Base-by-base conservation (phyloP, 495 filamentous ascomycete genomes). In the Chaetomium fimeti region DNA sequence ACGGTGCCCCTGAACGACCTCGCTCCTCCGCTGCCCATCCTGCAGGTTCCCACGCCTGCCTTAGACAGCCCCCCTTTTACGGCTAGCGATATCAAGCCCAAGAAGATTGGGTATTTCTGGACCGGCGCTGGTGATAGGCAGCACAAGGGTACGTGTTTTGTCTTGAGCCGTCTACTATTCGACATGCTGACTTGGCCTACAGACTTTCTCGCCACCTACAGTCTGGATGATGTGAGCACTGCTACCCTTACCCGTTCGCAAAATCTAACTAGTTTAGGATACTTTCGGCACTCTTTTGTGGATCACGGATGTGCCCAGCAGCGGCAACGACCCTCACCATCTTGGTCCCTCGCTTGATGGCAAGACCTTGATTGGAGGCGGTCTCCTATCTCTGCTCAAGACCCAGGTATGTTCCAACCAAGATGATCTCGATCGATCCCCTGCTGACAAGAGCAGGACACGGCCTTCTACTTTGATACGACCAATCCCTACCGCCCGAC, bases 71-170 rank as follows among this genome's bases (percentile, higher is more conserved):
- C 81, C 24, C 83, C 82, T 7, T 85, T 84, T 60, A 77, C 73
- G 48, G 71, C 76, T 6, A 84, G 82, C 68, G 71, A 82, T 45
- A 82, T 87, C 65, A 80, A 81, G 74, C 85, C 85, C 45, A 87
- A 87, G 82, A 88, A 87, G 75, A 85, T 88, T 64, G 85, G 84
- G 4, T 87, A 85, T 72, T 87, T 86, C 73, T 88, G 83, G 82
- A 85, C 84, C 59, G 85, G 79, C 38, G 76, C 84, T 15, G 84
- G 80, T 22, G 85, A 88, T 69, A 87, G 86, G 68, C 60, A 78
- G 55, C 84, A 87, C 72, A 81, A 81, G 64, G 56, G 56, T 58
- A 22, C 5, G 56, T 47, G 28, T 6, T 20, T 56, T 6, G 5
- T 3, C 9, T 18, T 29, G 13, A 49, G 1, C 22, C 15, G 2